Evolutionary conservation across 1,284 basidiomycete species (phyloP), one percentile per base, ranked within the genome.

Genomic region (Ustilago trichophora): DNA sequence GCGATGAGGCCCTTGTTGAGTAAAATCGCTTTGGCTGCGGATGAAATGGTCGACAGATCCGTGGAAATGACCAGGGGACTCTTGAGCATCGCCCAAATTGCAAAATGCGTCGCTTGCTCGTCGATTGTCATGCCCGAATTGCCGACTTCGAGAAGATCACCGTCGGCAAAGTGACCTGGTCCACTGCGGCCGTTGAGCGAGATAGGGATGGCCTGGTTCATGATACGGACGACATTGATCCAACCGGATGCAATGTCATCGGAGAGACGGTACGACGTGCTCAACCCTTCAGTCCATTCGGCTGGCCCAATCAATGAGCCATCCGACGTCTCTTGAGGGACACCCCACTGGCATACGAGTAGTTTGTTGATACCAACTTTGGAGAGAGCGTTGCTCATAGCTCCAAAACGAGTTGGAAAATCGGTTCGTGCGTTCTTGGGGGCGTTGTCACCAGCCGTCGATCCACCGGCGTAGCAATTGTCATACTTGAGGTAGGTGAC

Each of bases 341-440:
- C 42, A 59, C 81, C 85, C 77, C 84, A 85, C 55, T 85, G 85
- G 83, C 85, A 86, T 0, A 85, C 81, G 52, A 85, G 87, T 3
- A 87, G 80, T 37, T 87, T 85, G 1, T 83, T 82, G 45, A 69
- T 83, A 5, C 83, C 83, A 0, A 85, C 86, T 0, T 82, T 82
- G 37, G 78, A 78, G 11, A 88, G 77, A 0, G 86, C 86, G 37
- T 85, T 82, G 50, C 83, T 76, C 87, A 88, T 88, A 4, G 83
- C 80, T 6, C 84, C 84, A 2, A 82, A 79, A 18, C 82, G 83
- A 12, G 55, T 34, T 15, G 66, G 54, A 32, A 72, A 72, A 27
- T 67, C 64, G 19, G 46, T 58, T 12, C 58, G 37, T 13, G 64
- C 22, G 10, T 29, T 22, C 38, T 72, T 72, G 33, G 64, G 64